A percentile compares a stretch with the other conserved stretches of the same genome.
Conservation (phyloP, 2,329 filamentous ascomycete species). For the Paecilomyces variotii region DNA sequence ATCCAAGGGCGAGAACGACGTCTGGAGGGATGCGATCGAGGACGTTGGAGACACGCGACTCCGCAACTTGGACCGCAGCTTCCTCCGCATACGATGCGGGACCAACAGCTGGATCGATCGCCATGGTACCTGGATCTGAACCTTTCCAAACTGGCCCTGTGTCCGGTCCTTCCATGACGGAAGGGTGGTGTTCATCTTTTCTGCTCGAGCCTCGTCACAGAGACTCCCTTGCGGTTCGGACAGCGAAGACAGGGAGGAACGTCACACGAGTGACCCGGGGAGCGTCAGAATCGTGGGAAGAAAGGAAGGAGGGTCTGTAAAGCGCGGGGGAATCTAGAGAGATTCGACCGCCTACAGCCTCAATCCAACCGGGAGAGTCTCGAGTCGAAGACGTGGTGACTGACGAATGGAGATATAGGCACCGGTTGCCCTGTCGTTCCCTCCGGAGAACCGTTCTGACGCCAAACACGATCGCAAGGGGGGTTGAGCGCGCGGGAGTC, state of each 20-base stretch:
- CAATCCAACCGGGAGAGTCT: conserved; percentile 3
- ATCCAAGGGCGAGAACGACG: conserved; percentile 71
- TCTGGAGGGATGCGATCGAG: conserved; percentile 68
- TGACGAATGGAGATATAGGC: background rate
- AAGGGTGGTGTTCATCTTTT: conserved; percentile 28
- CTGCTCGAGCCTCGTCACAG: conserved; percentile 13
- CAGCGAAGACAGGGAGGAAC: background rate
- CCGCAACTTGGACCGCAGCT: conserved; percentile 61
- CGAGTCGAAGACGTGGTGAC: background rate
- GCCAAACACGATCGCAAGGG: background rate
- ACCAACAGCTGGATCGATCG: conserved; percentile 44
- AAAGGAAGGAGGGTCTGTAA: background rate
- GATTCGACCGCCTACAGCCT: conserved; percentile 9
- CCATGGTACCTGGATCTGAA: conserved; percentile 41
- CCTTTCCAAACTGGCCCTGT: conserved; percentile 36
- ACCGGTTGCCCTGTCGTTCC: background rate
- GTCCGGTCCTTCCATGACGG: conserved; percentile 41
- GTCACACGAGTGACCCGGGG: background rate
- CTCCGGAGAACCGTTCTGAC: background rate
- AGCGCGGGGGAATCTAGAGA: background rate
- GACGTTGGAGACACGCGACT: conserved; percentile 60
- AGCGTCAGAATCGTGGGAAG: background rate
- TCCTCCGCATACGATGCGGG: conserved; percentile 58
- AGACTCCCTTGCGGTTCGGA: conserved; percentile 6
- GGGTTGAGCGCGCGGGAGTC: background rate